Evolutionary conservation across 2,329 filamentous ascomycete genomes (phyloP).

Genomic region (Aspergillus hiratsukae): DNA sequence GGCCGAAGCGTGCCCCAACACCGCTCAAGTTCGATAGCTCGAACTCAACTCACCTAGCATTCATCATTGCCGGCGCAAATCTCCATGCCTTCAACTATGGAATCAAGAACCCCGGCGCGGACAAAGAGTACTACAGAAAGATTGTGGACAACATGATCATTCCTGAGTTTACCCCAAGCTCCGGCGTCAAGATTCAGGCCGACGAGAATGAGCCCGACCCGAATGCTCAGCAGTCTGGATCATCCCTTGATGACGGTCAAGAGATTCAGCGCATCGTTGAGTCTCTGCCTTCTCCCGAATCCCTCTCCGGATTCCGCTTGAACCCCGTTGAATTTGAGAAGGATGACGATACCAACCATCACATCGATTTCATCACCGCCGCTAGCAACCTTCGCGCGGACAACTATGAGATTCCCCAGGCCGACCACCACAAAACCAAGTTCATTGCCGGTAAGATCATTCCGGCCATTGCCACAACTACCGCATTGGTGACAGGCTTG

Average conservation of each 20-base stretch:
- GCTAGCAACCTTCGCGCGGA: constrained; percentile 94
- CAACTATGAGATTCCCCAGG: constrained; percentile 94
- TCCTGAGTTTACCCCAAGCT: constrained; percentile 86
- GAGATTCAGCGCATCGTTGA: constrained; percentile 69
- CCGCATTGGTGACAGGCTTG: constrained; percentile 88
- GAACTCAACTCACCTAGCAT: constrained; percentile 82
- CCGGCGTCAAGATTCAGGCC: constrained; percentile 92
- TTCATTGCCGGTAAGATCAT: constrained; percentile 99
- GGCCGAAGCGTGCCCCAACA: constrained; percentile 92
- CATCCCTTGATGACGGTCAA: constrained; percentile 64
- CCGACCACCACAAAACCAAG: constrained; percentile 96
- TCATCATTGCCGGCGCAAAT: constrained; percentile 82
- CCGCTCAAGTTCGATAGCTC: constrained; percentile 81
- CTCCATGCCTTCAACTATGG: constrained; percentile 97
- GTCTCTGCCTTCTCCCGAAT: constrained; percentile 71
- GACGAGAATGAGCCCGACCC: constrained; percentile 94
- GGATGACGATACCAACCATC: constrained; percentile 94
- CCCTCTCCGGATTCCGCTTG: constrained; percentile 81
- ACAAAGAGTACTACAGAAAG: constrained; percentile 67
- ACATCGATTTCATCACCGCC: constrained; percentile 98
- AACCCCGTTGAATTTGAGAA: constrained; percentile 96
- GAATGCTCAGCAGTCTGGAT: constrained; percentile 58
- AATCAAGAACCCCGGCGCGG: constrained; percentile 76
- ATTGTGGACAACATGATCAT: constrained; percentile 91
- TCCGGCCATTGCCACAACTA: constrained; percentile 95